Evolutionary conservation across 305 asterid species (phyloP).

Genomic region (Striga hermonthica): DNA sequence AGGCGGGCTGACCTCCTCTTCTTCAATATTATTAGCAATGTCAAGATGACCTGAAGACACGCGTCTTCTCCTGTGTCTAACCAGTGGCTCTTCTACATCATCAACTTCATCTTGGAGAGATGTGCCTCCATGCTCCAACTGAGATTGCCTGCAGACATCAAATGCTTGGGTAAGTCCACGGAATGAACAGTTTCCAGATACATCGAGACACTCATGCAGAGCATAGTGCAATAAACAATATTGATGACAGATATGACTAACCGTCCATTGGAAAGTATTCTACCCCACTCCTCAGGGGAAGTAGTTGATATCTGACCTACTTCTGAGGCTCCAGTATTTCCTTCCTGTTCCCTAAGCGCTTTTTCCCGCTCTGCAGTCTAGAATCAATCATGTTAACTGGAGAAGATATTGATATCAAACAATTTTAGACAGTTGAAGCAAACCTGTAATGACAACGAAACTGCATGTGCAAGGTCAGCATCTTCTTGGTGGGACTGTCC

Average conservation of each 20-base stretch:
- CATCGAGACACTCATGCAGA: background rate
- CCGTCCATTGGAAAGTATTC: conserved; percentile 53
- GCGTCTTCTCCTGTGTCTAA: conserved; percentile 61
- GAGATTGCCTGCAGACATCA: conserved; percentile 39
- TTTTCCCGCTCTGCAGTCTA: conserved; percentile 68
- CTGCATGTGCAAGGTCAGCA: conserved; percentile 59
- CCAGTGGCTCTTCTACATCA: conserved; percentile 63
- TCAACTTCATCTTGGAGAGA: conserved; percentile 59
- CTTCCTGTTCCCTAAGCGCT: conserved; percentile 38
- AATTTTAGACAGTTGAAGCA: conserved; percentile 24
- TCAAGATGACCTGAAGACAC: conserved; percentile 37
- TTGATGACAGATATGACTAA: conserved; percentile 26
- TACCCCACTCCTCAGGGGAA: conserved; percentile 39
- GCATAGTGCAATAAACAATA: background rate
- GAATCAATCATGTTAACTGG: conserved; percentile 34
- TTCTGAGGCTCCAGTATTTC: conserved; percentile 41
- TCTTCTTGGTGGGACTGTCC: conserved; percentile 50
- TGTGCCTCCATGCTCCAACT: conserved; percentile 56
- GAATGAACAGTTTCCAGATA: background rate
- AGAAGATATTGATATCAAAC: conserved; percentile 26
- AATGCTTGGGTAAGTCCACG: conserved; percentile 17
- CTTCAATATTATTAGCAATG: conserved; percentile 38
- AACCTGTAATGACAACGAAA: conserved; percentile 73
- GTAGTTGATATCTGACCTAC: conserved; percentile 36
- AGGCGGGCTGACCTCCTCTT: conserved; percentile 48